These are phyloP conservation scores for Cynara cardunculus DNA, from an alignment of 129 eudicot genomes.

Conservation along the genomic window DNA sequence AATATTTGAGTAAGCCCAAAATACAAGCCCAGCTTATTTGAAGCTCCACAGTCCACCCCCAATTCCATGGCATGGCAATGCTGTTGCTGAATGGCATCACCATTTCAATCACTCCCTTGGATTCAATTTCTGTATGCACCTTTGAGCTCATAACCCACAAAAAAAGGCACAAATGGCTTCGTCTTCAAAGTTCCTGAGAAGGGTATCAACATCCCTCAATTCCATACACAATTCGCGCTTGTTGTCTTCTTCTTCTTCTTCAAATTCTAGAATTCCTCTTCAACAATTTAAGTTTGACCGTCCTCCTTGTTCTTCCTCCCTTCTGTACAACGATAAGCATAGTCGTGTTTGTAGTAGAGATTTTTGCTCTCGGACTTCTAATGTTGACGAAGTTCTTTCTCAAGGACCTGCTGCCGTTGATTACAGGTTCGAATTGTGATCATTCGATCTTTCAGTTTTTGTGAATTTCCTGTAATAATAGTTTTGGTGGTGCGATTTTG, in stretches of 20 bases:
- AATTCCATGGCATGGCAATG: background rate
- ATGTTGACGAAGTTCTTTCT: constrained; percentile 22
- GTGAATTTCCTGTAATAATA: background rate
- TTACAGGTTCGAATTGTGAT: constrained; percentile 43
- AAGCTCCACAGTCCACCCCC: background rate
- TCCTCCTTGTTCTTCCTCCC: background rate
- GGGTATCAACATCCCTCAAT: constrained; percentile 23
- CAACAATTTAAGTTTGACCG: background rate
- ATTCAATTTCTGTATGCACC: background rate
- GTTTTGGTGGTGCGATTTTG: background rate
- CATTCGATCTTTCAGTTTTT: background rate
- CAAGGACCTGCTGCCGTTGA: constrained; percentile 64
- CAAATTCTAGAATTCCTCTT: constrained; percentile 12
- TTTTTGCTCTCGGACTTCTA: constrained; percentile 39
- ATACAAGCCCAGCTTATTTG: background rate
- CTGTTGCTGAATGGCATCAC: no score
- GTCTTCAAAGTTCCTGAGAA: constrained; percentile 25
- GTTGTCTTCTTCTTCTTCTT: constrained; percentile 10
- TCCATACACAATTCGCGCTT: constrained; percentile 14
- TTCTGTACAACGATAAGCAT: background rate
- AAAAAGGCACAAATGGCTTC: constrained; percentile 23
- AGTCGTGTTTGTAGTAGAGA: constrained; percentile 14
- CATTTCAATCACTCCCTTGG: background rate
- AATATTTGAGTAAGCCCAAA: background rate
- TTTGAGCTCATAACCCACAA: background rate